These are phyloP conservation scores for Didymella sp. DNA, from an alignment of 2,329 filamentous ascomycete genomes.

Conservation along the genomic window DNA sequence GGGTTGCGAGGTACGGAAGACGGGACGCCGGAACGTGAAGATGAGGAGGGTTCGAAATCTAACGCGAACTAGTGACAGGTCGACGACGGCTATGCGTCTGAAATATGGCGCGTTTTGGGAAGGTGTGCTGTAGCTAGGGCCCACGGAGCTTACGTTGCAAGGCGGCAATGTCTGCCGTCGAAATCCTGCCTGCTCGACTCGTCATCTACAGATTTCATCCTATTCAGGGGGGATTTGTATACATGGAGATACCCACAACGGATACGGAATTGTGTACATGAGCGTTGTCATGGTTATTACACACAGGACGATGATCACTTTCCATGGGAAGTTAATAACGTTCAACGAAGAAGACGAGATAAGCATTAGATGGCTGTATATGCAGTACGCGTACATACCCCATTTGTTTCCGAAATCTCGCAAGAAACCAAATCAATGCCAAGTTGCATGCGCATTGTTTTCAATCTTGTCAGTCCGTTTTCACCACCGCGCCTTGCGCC, in stretches of 20 bases:
- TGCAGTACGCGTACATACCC: background rate
- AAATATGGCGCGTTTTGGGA: conserved; percentile 11
- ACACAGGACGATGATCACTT: background rate
- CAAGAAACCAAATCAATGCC: background rate
- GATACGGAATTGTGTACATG: background rate
- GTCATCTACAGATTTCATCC: too few species aligned
- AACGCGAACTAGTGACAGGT: background rate
- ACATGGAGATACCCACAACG: background rate
- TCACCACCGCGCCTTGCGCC: background rate
- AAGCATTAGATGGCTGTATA: background rate
- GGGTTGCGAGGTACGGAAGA: conserved; percentile 22
- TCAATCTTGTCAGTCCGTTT: background rate
- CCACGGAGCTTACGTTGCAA: background rate
- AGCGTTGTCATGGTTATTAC: background rate
- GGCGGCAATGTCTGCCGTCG: too few species aligned
- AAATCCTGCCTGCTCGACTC: background rate
- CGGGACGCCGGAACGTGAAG: background rate
- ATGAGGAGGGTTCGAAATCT: background rate
- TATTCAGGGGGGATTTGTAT: too few species aligned
- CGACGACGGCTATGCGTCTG: conserved; percentile 7
- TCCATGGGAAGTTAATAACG: background rate
- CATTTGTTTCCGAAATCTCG: background rate
- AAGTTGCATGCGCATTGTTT: background rate
- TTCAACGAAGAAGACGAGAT: background rate
- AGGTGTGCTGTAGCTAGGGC: background rate